These are phyloP conservation scores for Paramyrothecium sp. DNA, from an alignment of 2,329 filamentous ascomycete genomes.

Conservation along the genomic window DNA sequence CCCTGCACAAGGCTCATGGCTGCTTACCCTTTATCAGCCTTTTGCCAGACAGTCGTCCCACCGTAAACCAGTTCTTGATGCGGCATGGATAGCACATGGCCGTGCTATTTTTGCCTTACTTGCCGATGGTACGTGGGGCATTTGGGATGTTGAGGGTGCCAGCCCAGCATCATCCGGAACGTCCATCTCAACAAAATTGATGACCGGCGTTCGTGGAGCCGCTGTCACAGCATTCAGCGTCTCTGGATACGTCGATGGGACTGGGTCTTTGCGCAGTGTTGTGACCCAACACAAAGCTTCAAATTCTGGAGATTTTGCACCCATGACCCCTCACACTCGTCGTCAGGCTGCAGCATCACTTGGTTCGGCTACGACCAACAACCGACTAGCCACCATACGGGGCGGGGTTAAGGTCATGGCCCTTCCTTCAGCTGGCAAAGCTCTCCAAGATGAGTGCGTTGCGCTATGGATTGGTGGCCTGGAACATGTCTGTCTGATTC, in stretches of 20 bases:
- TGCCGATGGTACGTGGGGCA: conserved; percentile 65
- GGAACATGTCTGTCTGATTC: conserved; percentile 57
- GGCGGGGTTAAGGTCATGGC: conserved; percentile 52
- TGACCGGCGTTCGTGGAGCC: conserved; percentile 53
- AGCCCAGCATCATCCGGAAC: conserved; percentile 42
- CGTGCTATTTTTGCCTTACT: conserved; percentile 57
- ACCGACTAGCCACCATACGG: conserved; percentile 49
- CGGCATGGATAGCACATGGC: conserved; percentile 61
- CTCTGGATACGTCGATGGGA: conserved; percentile 60
- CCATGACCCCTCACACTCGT: conserved; percentile 63
- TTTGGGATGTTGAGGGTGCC: conserved; percentile 64
- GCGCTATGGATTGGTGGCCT: conserved; percentile 56
- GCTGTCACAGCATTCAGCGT: conserved; percentile 57
- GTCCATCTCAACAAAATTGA: conserved; percentile 47
- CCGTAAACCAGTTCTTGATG: conserved; percentile 61
- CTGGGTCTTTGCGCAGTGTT: conserved; percentile 49
- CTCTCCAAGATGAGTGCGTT: conserved; percentile 50
- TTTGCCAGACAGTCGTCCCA: conserved; percentile 47
- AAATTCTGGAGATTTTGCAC: conserved; percentile 53
- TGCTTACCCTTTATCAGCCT: conserved; percentile 60
- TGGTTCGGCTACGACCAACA: conserved; percentile 41
- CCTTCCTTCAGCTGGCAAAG: conserved; percentile 40
- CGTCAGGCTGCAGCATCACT: conserved; percentile 49
- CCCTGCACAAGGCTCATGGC: conserved; percentile 61
- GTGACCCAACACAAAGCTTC: conserved; percentile 30